Evolutionary conservation across 2,329 filamentous ascomycete genomes (phyloP), one percentile per base, ranked within the genome.

Genomic region (Phyllosticta citribraziliensis): DNA sequence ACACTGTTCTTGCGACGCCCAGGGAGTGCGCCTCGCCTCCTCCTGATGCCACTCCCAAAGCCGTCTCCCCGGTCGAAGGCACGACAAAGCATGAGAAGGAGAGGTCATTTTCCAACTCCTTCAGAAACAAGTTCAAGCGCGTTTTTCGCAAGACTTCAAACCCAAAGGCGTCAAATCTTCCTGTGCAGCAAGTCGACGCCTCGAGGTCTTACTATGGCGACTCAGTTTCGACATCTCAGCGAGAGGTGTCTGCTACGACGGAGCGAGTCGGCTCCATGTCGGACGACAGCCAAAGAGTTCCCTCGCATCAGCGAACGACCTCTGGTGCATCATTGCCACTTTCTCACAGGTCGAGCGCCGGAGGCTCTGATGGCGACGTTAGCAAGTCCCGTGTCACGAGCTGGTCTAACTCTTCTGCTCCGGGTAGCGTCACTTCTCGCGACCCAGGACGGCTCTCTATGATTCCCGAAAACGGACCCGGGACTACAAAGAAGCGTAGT

Each of bases 321-420:
- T 60, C 58, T 10, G 58, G 55, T 33, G 19, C 51, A 11, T 60
- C 58, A 3, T 40, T 40, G 33, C 17, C 33, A 5, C 33, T 40
- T 12, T 40, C 33, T 17, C 33, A 14, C 14, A 12, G 12, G 5
- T 40, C 33, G 33, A 40, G 33, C 33, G 33, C 11, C 33, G 33
- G 24, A 11, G 24, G 53, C 12, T 60, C 30, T 64, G 52, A 60
- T 14, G 60, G 65, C 8, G 78, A 79, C 40, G 75, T 80, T 65
- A 83, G 82, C 1, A 85, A 76, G 65, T 88, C 85, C n/a, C 76
- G 87, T 22, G 83, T 89, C 57, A 89, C 87, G 1, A 91, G 87
- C 70, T 90, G 88, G 88, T 82, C 82, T 4, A 83, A 84, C 63
- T 88, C 87, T 0, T 83, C 82, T 1, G 77, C 79, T 1, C 80